These are phyloP conservation scores for Theobroma grandiflorum DNA, from an alignment of 441 rosid genomes.

Conservation along the genomic window DNA sequence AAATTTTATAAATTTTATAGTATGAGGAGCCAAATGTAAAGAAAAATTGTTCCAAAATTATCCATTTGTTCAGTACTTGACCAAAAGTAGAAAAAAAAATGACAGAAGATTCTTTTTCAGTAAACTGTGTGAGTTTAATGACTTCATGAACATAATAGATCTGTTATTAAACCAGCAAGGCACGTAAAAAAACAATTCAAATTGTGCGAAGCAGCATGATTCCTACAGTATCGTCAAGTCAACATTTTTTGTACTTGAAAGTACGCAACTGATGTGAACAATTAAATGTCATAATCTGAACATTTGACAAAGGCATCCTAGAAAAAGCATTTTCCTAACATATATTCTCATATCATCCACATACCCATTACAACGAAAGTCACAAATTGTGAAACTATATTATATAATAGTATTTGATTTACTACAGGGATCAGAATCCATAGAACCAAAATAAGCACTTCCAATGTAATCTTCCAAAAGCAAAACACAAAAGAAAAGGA, in stretches of 20 bases:
- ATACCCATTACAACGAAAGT: constrained; percentile 24
- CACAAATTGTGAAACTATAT: constrained; percentile 29
- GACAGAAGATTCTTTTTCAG: not conserved
- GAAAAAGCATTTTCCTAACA: constrained; percentile 21
- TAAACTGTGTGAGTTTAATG: not conserved
- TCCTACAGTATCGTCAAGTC: constrained; percentile 23
- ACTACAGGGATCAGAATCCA: constrained; percentile 25
- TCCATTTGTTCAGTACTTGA: not conserved
- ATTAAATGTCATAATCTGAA: constrained; percentile 19
- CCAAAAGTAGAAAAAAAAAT: not conserved
- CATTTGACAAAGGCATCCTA: not conserved
- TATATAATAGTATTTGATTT: not conserved
- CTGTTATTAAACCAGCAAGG: constrained; percentile 17
- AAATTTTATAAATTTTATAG: constrained; percentile 7
- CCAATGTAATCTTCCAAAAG: not conserved
- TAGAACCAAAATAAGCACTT: constrained; percentile 17
- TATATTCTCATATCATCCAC: constrained; percentile 22
- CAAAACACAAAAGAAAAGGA: constrained; percentile 22
- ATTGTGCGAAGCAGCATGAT: not conserved
- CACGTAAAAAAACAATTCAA: not conserved
- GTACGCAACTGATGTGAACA: constrained; percentile 5
- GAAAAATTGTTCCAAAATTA: not conserved
- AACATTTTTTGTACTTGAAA: constrained; percentile 19
- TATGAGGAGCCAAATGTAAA: not conserved
- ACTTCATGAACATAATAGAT: not conserved